phyloP scores from a whole-genome alignment of 2,329 filamentous ascomycete species.

The Truncatella angustata region DNA sequence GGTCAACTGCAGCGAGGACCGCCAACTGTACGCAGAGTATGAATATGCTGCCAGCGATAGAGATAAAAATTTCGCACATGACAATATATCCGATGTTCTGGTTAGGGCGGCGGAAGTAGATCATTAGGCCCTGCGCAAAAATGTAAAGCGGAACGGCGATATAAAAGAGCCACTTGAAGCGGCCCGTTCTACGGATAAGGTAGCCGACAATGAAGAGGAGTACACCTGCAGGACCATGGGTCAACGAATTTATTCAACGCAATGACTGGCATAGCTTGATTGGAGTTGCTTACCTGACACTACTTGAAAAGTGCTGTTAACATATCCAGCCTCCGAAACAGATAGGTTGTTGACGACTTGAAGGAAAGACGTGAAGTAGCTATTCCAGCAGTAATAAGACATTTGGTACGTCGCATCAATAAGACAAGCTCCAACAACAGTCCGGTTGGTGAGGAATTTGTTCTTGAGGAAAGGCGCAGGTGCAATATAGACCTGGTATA shows the following conservation, averaged over 20 bases:
- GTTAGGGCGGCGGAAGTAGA: not conserved
- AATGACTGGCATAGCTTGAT: too few relatives aligned
- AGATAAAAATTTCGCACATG: not conserved
- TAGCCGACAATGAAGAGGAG: conserved; percentile 39
- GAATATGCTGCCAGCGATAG: too few relatives aligned
- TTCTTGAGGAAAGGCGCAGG: conserved; percentile 51
- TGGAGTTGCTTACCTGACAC: too few relatives aligned
- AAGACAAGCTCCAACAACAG: conserved; percentile 38
- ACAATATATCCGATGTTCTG: not conserved
- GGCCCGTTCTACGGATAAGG: conserved; percentile 43
- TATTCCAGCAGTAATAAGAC: conserved; percentile 51
- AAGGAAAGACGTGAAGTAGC: conserved; percentile 56
- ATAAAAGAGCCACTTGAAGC: conserved; percentile 36
- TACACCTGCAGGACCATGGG: too few relatives aligned
- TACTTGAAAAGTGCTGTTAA: conserved; percentile 36
- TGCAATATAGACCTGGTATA: conserved; percentile 52
- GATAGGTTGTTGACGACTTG: conserved; percentile 39
- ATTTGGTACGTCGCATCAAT: conserved; percentile 40
- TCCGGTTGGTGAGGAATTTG: conserved; percentile 35
- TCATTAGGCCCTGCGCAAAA: not conserved
- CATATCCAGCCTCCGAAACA: conserved; percentile 32
- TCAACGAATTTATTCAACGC: too few relatives aligned
- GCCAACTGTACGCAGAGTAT: too few relatives aligned
- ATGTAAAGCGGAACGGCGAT: not conserved
- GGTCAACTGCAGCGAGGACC: too few relatives aligned